phyloP scores from a whole-genome alignment of 169 alveolate species.

The Eimeria brunetti region DNA sequence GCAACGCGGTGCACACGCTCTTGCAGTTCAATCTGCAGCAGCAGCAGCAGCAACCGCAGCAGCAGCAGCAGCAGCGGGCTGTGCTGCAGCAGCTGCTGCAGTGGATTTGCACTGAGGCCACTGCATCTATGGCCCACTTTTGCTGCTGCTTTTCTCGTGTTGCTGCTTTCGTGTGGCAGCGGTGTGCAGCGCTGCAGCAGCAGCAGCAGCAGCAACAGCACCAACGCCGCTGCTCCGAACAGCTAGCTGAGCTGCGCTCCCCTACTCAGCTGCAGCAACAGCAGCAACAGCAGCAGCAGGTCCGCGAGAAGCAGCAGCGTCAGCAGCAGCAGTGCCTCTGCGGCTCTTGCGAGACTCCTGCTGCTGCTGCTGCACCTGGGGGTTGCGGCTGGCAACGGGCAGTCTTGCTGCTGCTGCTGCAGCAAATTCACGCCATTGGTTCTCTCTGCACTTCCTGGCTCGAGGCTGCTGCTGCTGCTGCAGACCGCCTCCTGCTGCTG shows the following conservation, averaged over 20 bases:
- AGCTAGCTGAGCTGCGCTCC: constrained; percentile 51
- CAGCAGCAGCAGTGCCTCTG: constrained; percentile 29
- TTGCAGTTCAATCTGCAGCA: background rate
- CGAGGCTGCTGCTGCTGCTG: constrained; percentile 30
- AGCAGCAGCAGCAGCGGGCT: constrained; percentile 12
- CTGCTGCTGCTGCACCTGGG: constrained; percentile 60
- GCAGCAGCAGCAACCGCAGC: constrained; percentile 28
- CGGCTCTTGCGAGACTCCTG: constrained; percentile 10
- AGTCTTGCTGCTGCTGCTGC: constrained; percentile 49
- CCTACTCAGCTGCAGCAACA: constrained; percentile 52
- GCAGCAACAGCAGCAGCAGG: constrained; percentile 41
- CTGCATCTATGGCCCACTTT: constrained; percentile 24
- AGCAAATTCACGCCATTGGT: constrained; percentile 9
- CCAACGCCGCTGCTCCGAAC: constrained; percentile 66
- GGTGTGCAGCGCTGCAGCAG: constrained; percentile 58
- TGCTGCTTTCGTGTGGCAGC: constrained; percentile 67
- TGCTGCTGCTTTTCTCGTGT: constrained; percentile 61
- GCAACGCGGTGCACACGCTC: background rate
- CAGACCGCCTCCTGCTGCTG: constrained; percentile 32
- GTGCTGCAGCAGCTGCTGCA: constrained; percentile 60
- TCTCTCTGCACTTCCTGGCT: background rate
- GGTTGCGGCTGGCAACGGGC: constrained; percentile 58
- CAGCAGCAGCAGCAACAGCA: constrained; percentile 69
- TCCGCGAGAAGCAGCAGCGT: background rate
- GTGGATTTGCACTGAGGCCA: constrained; percentile 52